These are phyloP conservation scores for Phytophthora citrophthora DNA, from an alignment of 352 stramenopile species.

Conservation along the genomic window DNA sequence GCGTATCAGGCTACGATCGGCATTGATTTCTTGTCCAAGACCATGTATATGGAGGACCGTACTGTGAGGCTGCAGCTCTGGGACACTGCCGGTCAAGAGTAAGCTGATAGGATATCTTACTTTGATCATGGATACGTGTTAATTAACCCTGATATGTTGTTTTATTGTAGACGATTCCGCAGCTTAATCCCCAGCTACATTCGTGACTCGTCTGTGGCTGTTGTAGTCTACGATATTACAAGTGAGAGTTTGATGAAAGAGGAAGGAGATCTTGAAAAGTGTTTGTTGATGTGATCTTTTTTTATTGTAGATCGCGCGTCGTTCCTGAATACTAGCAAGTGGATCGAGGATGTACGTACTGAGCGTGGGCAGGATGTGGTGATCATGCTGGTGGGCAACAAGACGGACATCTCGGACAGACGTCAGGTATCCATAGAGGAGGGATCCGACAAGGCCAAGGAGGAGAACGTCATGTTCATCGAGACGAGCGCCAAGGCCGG, in stretches of 20 bases:
- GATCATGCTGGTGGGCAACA: slow-evolving; percentile 99
- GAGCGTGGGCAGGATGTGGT: slow-evolving; percentile 99
- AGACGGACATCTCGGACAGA: slow-evolving; percentile 99
- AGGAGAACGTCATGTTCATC: slow-evolving; percentile 99
- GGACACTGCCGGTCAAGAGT: slow-evolving; percentile 99
- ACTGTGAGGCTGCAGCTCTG: slow-evolving; percentile 99
- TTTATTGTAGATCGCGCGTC: slow-evolving; percentile 88
- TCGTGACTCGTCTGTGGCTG: slow-evolving; percentile 98
- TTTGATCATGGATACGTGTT: neutral
- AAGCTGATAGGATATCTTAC: slow-evolving; percentile 23
- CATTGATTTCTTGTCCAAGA: slow-evolving; percentile 99
- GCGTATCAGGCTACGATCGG: slow-evolving; percentile 99
- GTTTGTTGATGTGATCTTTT: neutral
- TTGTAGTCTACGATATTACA: slow-evolving; percentile 99
- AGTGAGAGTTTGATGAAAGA: slow-evolving; percentile 62
- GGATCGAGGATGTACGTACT: slow-evolving; percentile 98
- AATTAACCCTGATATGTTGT: slow-evolving; percentile 3
- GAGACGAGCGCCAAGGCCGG: slow-evolving; percentile 99
- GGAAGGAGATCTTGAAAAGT: neutral
- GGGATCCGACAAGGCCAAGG: slow-evolving; percentile 97
- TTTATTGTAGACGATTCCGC: slow-evolving; percentile 77
- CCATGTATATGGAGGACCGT: slow-evolving; percentile 98
- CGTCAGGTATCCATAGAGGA: slow-evolving; percentile 98
- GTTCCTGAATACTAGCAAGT: slow-evolving; percentile 99
- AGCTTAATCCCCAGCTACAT: slow-evolving; percentile 98